A percentile compares a stretch with the other conserved stretches of the same genome.
These are phyloP conservation scores for Xylariaceae sp. DNA, from an alignment of 2,329 filamentous ascomycete species.

Conservation along the genomic window DNA sequence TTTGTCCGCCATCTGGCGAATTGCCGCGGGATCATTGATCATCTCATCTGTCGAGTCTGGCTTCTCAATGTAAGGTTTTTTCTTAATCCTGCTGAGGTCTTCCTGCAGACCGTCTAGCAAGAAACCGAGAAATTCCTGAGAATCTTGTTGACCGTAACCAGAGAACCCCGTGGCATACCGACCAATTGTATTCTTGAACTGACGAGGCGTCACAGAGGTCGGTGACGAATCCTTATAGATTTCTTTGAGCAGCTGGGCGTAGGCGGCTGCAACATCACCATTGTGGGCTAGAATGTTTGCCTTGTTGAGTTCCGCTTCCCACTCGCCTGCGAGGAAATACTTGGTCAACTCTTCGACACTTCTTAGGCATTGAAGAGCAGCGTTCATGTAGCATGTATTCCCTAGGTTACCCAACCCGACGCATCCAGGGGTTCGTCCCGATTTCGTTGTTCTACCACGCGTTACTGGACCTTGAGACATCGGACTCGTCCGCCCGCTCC, in stretches of 20 bases:
- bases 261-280: constrained; percentile 84
- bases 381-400: constrained; percentile 99
- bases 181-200: constrained; percentile 83
- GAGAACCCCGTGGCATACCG: constrained; percentile 84
- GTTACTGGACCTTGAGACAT: constrained; percentile 64
- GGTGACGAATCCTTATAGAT: constrained; percentile 73
- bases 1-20: constrained; percentile 81
- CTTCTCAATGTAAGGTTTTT: constrained; percentile 97
- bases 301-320: constrained; percentile 79
- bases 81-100: constrained; percentile 88
- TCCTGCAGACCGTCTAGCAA: constrained; percentile 93
- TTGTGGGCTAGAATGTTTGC: constrained; percentile 84
- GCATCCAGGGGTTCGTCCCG: constrained; percentile 72
- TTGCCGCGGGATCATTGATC: constrained; percentile 78
- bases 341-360: constrained; percentile 91
- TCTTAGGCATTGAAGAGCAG: constrained; percentile 89
- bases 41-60: constrained; percentile 97
- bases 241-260: constrained; percentile 73
- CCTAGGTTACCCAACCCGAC: constrained; percentile 88
- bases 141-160: constrained; percentile 95
- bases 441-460: constrained; percentile 70
- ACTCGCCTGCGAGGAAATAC: constrained; percentile 80
- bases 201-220: constrained; percentile 73
- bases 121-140: constrained; percentile 95
- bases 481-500: constrained; percentile 72